Evolutionary conservation across 371 early-diverging fungal species (phyloP).

Genomic region (Syncephalis fuscata): DNA sequence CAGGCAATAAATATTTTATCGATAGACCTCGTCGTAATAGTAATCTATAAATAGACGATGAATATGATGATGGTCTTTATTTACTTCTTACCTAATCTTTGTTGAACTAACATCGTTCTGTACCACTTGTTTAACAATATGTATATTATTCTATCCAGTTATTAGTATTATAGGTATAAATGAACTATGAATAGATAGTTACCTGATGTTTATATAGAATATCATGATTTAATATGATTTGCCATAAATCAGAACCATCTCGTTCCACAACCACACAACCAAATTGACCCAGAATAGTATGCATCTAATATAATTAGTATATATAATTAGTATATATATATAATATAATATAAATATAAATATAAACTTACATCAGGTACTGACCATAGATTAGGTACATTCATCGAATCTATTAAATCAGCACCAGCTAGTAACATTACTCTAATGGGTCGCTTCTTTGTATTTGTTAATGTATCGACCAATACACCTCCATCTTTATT

Average conservation of each 20-base stretch:
- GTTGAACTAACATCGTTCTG: conserved; percentile 94
- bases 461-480: conserved; percentile 17
- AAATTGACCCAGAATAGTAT: conserved; percentile 79
- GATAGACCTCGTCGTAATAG: conserved; percentile 90
- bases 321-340: background rate
- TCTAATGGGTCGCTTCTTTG: conserved; percentile 37
- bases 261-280: conserved; percentile 94
- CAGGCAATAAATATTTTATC: conserved; percentile 88
- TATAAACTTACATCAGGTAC: conserved; percentile 62
- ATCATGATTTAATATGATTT: conserved; percentile 77
- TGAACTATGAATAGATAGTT: background rate
- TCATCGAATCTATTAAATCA: conserved; percentile 91
- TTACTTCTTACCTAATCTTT: conserved; percentile 51
- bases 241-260: conserved; percentile 86
- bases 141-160: conserved; percentile 58
- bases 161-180: background rate
- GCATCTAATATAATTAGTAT: conserved; percentile 62
- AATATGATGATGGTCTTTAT: too few relatives aligned
- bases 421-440: conserved; percentile 93
- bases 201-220: conserved; percentile 76
- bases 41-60: too few relatives aligned
- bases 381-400: conserved; percentile 81
- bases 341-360: background rate
- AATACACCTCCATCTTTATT: conserved; percentile 49
- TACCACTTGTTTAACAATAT: conserved; percentile 86